Evolutionary conservation across 305 asterid genomes (phyloP).

Genomic region (Andrographis paniculata): DNA sequence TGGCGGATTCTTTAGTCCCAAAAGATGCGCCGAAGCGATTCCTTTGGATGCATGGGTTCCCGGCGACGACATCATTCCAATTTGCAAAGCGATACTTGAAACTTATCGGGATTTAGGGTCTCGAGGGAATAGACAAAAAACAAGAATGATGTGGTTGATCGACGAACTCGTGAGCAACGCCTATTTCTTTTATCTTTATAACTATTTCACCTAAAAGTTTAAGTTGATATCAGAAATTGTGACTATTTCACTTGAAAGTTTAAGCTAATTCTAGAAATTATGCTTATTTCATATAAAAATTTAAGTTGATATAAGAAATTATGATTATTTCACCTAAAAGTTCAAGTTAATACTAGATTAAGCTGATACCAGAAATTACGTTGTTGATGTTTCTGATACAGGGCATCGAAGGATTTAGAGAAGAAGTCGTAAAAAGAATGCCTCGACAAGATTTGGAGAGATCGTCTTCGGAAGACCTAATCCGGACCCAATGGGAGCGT

Average conservation of each 20-base stretch:
- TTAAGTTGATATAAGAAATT: too few species aligned
- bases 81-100: slow-evolving; percentile 79
- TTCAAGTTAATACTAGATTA: too few species aligned
- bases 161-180: slow-evolving; percentile 68
- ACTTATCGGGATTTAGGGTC: slow-evolving; percentile 79
- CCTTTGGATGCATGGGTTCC: slow-evolving; percentile 98
- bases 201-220: neutral
- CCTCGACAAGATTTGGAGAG: slow-evolving; percentile 52
- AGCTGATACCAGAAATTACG: too few species aligned
- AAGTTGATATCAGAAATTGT: too few species aligned
- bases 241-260: neutral
- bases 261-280: too few species aligned
- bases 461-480: slow-evolving; percentile 64
- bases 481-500: slow-evolving; percentile 63
- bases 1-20: slow-evolving; percentile 91
- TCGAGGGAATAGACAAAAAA: slow-evolving; percentile 85
- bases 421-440: slow-evolving; percentile 80
- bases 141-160: slow-evolving; percentile 97
- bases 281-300: neutral
- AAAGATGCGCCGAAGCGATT: slow-evolving; percentile 90
- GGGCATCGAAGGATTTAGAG: slow-evolving; percentile 86
- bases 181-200: too few species aligned
- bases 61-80: slow-evolving; percentile 66
- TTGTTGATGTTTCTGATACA: slow-evolving; percentile 15
- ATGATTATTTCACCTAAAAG: neutral